Evolutionary conservation across 2,329 filamentous ascomycete genomes (phyloP).

Genomic region (Erysiphe pulchra): DNA sequence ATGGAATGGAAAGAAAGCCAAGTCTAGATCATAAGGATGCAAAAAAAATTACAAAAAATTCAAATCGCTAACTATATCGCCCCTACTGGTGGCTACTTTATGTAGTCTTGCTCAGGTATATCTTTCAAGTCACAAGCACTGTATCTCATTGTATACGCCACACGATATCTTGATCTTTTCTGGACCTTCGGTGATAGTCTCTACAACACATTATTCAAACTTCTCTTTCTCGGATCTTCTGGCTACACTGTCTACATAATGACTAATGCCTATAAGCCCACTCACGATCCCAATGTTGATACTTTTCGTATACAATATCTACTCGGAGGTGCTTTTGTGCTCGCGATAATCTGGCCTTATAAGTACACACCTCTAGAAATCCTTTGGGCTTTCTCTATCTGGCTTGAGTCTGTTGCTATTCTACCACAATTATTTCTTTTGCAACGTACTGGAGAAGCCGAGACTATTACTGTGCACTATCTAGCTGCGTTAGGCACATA

Average conservation of each 20-base stretch:
- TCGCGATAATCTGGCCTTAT: constrained; percentile 67
- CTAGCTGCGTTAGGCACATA: constrained; percentile 82
- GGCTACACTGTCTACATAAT: constrained; percentile 95
- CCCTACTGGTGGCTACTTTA: constrained; percentile 2
- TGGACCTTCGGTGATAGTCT: constrained; percentile 42
- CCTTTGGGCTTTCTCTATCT: constrained; percentile 93
- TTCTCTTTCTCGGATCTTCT: constrained; percentile 75
- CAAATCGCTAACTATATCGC: background rate
- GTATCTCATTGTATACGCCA: constrained; percentile 82
- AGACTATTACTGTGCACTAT: constrained; percentile 98
- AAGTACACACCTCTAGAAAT: constrained; percentile 66
- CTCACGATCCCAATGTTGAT: constrained; percentile 87
- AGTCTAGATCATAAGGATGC: too few relatives aligned
- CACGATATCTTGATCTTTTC: constrained; percentile 83
- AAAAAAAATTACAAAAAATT: too few relatives aligned
- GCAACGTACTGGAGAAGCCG: constrained; percentile 87
- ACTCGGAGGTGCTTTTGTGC: constrained; percentile 49
- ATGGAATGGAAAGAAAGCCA: too few relatives aligned
- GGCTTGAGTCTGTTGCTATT: constrained; percentile 91
- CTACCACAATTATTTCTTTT: constrained; percentile 95
- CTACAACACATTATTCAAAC: constrained; percentile 90
- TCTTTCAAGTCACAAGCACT: constrained; percentile 97
- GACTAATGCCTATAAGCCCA: constrained; percentile 92
- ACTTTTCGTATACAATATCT: constrained; percentile 96
- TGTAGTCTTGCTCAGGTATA: constrained; percentile 80